Base-by-base conservation (phyloP, 371 early-diverging fungal genomes). In the Mucor lusitanicus region DNA sequence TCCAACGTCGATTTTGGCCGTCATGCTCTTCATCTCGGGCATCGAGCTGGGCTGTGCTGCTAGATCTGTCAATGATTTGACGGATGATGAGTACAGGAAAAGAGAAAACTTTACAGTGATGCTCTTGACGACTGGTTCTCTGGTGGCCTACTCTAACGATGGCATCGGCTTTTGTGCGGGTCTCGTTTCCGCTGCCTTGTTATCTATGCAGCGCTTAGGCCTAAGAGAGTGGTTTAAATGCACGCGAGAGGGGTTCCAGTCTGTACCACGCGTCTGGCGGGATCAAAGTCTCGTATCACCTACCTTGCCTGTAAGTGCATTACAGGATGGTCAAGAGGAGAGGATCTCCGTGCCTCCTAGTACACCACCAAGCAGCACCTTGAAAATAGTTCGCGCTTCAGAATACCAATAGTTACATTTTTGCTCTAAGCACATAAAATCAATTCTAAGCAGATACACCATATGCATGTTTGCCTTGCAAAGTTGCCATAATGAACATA, bases 21-120 rank as follows among this genome's bases (percentile, higher is more conserved):
- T 96, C 35, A 90, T 96, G 92, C 81, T 96, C 28, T 92, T 94
- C 68, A 84, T 93, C 55, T 88, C 93, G 44, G 92, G 94, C 32
- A 73, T 92, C 12, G 95, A 95, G 62, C 64, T 79, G 66, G 65
- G 58, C 3, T 80, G 81, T n/a, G 88, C 89, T 15, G 90, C 90
- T 12, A 78, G 87, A 59, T 82, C 85, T 25, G 81, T 90, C 25
- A 81, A 85, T 54, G 79, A 81, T 54, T 73, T 74, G 21, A 83
- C 77, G 1, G 7, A 48, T 11, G 72, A 73, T 57, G 78, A 80
- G 7, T 61, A 67, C 15, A 77, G 68, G 19, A 83, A 87, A 35
- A 75, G 75, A 68, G 89, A 85, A 44, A 89, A 91, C 65, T 93
- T 90, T 71, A 79, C 85, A 1, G 70, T 91, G 44, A 81, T 92